These are phyloP conservation scores for Fragilaria radians DNA, from an alignment of 108 stramenopile genomes.

Conservation along the genomic window DNA sequence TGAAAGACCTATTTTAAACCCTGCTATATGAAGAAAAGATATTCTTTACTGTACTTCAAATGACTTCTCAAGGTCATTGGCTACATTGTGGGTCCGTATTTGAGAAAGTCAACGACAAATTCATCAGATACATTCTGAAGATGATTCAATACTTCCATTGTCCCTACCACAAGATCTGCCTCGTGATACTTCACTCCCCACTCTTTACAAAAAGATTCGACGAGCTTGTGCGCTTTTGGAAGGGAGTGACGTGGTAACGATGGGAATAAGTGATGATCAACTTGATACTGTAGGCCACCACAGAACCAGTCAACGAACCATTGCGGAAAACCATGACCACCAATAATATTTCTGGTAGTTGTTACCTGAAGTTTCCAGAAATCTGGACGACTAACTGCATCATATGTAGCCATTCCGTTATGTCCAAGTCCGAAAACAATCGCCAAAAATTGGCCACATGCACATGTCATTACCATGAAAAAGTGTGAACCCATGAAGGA, in stretches of 20 bases:
- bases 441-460: slow-evolving; percentile 92
- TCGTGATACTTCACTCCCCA: slow-evolving; percentile 94
- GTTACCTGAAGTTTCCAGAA: slow-evolving; percentile 99
- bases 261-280: slow-evolving; percentile 99
- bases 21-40: no score
- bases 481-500: slow-evolving; percentile 46
- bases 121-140: slow-evolving; percentile 67
- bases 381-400: slow-evolving; percentile 92
- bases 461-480: slow-evolving; percentile 74
- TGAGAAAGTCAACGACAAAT: slow-evolving; percentile 72
- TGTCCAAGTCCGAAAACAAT: slow-evolving; percentile 98
- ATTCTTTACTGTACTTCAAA: no score
- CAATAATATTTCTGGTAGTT: slow-evolving; percentile 96
- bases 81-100: slow-evolving; percentile 91
- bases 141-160: slow-evolving; percentile 73
- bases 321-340: slow-evolving; percentile 89
- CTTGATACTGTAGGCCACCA: slow-evolving; percentile 97
- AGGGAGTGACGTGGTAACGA: slow-evolving; percentile 94
- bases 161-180: slow-evolving; percentile 74
- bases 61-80: neutral
- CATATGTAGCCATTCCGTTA: slow-evolving; percentile 98
- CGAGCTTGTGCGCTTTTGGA: slow-evolving; percentile 79
- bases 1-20: no score
- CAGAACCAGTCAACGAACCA: slow-evolving; percentile 98
- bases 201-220: slow-evolving; percentile 94